phyloP scores from a whole-genome alignment of 192 early-diverging fungal species.

The Coemansia asiatica region DNA sequence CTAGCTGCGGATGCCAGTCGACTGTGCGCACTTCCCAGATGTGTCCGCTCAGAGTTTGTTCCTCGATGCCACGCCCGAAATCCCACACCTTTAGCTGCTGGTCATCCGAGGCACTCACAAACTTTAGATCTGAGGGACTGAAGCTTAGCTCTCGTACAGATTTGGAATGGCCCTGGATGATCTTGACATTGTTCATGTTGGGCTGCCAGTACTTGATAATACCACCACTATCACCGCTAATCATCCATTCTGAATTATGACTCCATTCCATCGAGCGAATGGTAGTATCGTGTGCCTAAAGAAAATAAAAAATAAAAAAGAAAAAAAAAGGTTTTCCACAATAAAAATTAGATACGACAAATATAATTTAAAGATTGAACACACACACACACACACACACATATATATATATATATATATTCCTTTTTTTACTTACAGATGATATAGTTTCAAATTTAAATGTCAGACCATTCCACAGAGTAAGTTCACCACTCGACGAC shows the following conservation, averaged over 20 bases:
- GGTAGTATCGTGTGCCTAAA: slow-evolving; percentile 83
- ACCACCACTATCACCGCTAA: slow-evolving; percentile 88
- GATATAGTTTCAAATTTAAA: slow-evolving; percentile 99
- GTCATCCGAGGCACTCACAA: slow-evolving; percentile 95
- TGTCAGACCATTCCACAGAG: slow-evolving; percentile 94
- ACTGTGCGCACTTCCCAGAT: slow-evolving; percentile 97
- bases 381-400: too few species aligned
- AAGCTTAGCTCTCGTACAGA: slow-evolving; percentile 91
- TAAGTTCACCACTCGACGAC: slow-evolving; percentile 91
- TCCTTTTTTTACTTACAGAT: slow-evolving; percentile 55
- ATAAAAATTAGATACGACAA: too few species aligned
- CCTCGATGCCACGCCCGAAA: slow-evolving; percentile 82
- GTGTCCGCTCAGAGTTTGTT: slow-evolving; percentile 79
- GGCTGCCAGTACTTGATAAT: slow-evolving; percentile 98
- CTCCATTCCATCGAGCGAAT: slow-evolving; percentile 96
- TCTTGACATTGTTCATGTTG: slow-evolving; percentile 92
- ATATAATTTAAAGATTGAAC: background rate
- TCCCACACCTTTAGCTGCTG: slow-evolving; percentile 95
- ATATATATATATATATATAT: too few species aligned
- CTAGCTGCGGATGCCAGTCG: slow-evolving; percentile 96
- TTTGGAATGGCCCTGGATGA: slow-evolving; percentile 84
- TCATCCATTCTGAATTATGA: slow-evolving; percentile 93
- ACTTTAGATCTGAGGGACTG: slow-evolving; percentile 88
- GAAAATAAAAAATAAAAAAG: background rate
- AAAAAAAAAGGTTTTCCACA: too few species aligned